Base-by-base conservation (phyloP, 2,329 filamentous ascomycete genomes). In the Triangularia verruculosa region DNA sequence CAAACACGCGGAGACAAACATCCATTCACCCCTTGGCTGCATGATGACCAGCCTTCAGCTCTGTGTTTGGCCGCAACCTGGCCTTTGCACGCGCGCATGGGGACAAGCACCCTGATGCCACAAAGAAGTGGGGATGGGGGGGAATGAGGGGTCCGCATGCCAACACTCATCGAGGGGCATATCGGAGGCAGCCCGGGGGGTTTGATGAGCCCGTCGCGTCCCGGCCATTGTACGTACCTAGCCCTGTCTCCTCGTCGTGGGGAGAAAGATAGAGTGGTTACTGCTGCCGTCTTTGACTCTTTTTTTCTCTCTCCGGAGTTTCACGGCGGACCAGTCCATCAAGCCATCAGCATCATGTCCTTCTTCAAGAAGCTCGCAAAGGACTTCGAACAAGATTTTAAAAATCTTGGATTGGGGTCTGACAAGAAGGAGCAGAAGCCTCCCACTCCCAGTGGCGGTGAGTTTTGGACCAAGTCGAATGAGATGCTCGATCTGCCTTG, bases 301-400 rank as follows among this genome's bases (percentile, higher is more conserved):
- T 20, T 56, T 25, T 17, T 61, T 32, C 17, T n/a, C 4, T 30
- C 6, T 13, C 15, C 5, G 7, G 15, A 57, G 15, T 54, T 51
- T 24, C 20, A 17, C 17, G 25, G 5, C n/a, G n/a, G 15, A 17
- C 4, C 28, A 24, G 22, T 34, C 17, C 32, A 32, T 5, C 17
- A 17, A 8, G 4, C 13, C 32, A 20, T 20, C 39, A 13, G n/a
- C 54, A 51, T 28, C 56, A 77, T 77, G 75, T 76, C 75, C 8
- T 76, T 76, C 62, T 73, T 78, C 61, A 72, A 72, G 66, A 77
- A 75, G 61, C 69, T 76, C 22, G 70, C 70, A 57, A 73, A 74
- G 32, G 72, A 76, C 59, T 74, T 78, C 24, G 78, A 52, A 32
- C 60, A 80, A 66, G 78, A 79, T 66, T 74, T 82, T 15, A 57